Evolutionary conservation across 306 rosid species (phyloP).

Genomic region (Castanea crenata): DNA sequence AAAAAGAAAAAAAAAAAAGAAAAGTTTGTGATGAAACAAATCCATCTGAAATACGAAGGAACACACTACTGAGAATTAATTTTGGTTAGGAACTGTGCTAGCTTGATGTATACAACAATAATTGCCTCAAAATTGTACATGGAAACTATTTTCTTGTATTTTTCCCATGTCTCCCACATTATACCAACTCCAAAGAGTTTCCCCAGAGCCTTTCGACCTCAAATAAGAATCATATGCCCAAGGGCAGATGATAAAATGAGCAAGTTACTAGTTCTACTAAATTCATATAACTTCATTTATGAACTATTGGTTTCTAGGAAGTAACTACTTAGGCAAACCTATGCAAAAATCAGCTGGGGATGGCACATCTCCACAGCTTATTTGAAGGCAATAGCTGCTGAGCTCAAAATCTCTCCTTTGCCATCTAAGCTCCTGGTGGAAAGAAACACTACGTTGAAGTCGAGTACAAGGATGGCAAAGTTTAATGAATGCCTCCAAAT

Average conservation of each 20-base stretch:
- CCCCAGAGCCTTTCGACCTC: too few species aligned
- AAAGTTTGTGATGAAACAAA: too few species aligned
- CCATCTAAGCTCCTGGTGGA: not conserved
- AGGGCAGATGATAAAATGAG: not conserved
- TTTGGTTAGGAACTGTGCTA: too few species aligned
- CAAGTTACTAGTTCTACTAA: not conserved
- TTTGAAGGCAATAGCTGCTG: not conserved
- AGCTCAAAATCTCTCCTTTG: not conserved
- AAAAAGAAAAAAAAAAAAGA: too few species aligned
- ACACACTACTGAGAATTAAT: too few species aligned
- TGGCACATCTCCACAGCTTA: not conserved
- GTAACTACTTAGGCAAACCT: too few species aligned
- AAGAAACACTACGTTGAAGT: not conserved
- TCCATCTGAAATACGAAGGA: too few species aligned
- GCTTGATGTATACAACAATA: not conserved
- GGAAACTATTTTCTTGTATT: not conserved
- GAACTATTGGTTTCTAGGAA: not conserved
- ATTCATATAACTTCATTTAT: not conserved
- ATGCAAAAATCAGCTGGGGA: not conserved
- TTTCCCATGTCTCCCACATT: not conserved
- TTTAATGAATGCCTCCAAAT: not conserved
- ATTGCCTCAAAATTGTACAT: not conserved
- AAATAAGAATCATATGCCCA: not conserved
- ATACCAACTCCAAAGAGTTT: not conserved
- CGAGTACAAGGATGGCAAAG: not conserved